Evolutionary conservation across 257 asterid species (phyloP).

Genomic region (Phtheirospermum japonicum): DNA sequence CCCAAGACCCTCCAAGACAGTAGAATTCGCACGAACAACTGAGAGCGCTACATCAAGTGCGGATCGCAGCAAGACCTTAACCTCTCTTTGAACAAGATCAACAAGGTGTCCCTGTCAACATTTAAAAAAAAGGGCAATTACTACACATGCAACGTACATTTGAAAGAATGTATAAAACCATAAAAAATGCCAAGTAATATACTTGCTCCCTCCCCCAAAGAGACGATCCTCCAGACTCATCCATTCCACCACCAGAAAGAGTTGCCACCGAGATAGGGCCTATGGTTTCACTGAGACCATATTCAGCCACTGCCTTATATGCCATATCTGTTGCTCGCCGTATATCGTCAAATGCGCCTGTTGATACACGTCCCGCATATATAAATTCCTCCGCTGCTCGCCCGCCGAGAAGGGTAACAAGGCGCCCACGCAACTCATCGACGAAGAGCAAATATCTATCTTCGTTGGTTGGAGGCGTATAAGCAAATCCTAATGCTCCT

Average conservation of each 20-base stretch:
- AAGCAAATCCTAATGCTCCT: constrained; percentile 95
- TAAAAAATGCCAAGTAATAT: constrained; percentile 20
- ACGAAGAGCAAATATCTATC: constrained; percentile 94
- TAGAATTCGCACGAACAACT: constrained; percentile 89
- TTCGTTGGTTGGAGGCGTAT: constrained; percentile 85
- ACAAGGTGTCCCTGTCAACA: constrained; percentile 84
- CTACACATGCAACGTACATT: constrained; percentile 15
- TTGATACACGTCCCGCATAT: constrained; percentile 96
- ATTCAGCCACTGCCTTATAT: constrained; percentile 98
- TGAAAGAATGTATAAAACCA: constrained; percentile 6
- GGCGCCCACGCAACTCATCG: constrained; percentile 96
- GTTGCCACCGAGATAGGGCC: constrained; percentile 92
- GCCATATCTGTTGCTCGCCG: constrained; percentile 99
- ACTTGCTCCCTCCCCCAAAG: constrained; percentile 97
- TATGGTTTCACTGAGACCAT: constrained; percentile 76
- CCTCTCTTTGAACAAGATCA: constrained; percentile 93
- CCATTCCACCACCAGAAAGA: constrained; percentile 93
- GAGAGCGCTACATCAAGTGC: constrained; percentile 90
- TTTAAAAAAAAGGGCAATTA: constrained; percentile 20
- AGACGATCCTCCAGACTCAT: constrained; percentile 74
- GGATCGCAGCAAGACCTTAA: constrained; percentile 73
- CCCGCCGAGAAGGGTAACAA: constrained; percentile 98
- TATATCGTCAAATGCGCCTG: constrained; percentile 98
- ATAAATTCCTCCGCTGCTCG: constrained; percentile 98
- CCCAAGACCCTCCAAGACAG: constrained; percentile 88